A percentile compares a stretch with the other conserved stretches of the same genome.
phyloP scores from a whole-genome alignment of 495 filamentous ascomycete genomes.

The Aspergillus diversus region DNA sequence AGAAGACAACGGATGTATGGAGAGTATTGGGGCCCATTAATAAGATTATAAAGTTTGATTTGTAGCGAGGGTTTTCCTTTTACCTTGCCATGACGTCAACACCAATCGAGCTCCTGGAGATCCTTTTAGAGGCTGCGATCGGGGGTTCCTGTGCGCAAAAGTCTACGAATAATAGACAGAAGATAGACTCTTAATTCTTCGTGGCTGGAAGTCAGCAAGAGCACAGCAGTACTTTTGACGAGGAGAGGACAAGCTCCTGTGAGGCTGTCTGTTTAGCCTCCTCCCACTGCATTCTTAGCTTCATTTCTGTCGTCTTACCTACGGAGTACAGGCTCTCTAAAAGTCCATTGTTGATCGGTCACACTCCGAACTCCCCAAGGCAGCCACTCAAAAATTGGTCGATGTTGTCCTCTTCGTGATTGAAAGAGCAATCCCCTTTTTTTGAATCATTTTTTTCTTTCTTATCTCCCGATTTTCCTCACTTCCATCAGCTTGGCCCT shows the following conservation, averaged over 20 bases:
- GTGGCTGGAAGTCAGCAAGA: too few relatives aligned
- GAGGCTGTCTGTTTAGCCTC: conserved; percentile 1
- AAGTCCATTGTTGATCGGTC: conserved; percentile 13
- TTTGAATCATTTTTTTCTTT: conserved; percentile 7
- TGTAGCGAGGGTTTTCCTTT: background rate
- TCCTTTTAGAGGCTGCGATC: too few relatives aligned
- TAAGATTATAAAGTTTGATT: too few relatives aligned
- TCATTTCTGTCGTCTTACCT: background rate
- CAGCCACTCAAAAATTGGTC: conserved; percentile 19
- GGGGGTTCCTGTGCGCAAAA: too few relatives aligned
- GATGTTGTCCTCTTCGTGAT: background rate
- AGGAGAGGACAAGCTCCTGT: background rate
- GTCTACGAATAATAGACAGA: too few relatives aligned
- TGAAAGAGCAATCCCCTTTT: background rate
- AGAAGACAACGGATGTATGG: too few relatives aligned
- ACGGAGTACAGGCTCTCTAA: background rate
- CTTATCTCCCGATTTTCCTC: conserved; percentile 7
- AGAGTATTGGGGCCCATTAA: too few relatives aligned
- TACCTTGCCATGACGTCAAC: conserved; percentile 6
- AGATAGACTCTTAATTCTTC: too few relatives aligned
- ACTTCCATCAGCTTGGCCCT: conserved; percentile 7
- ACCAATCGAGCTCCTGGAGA: background rate
- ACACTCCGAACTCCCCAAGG: conserved; percentile 17
- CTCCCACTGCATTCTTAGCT: background rate
- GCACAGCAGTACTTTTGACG: background rate